Evolutionary conservation across 2,329 filamentous ascomycete genomes (phyloP).

Genomic region (Aschersonia sp.): DNA sequence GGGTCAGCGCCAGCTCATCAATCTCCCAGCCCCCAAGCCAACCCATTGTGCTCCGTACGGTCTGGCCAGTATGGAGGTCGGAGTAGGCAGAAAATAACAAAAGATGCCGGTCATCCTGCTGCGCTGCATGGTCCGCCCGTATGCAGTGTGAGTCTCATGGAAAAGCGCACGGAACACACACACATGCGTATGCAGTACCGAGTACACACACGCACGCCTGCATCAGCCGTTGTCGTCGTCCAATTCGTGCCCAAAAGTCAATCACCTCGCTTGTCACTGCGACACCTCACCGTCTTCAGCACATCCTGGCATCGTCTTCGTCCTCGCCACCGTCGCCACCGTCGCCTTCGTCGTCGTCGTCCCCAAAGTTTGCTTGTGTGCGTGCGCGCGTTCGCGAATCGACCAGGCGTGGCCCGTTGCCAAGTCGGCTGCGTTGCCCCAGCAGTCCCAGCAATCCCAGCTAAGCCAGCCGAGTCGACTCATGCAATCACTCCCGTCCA

Average conservation of each 20-base stretch:
- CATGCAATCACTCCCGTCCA: background rate
- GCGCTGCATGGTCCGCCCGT: too few relatives aligned
- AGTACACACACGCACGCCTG: too few relatives aligned
- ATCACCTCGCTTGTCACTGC: background rate
- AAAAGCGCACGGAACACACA: too few relatives aligned
- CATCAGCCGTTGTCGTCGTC: too few relatives aligned
- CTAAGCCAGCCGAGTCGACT: background rate
- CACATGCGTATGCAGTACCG: too few relatives aligned
- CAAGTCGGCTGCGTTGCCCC: background rate
- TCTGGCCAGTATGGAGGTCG: background rate
- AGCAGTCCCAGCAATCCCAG: background rate
- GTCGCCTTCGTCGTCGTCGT: too few relatives aligned
- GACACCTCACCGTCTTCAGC: background rate
- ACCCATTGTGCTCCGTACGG: conserved; percentile 2
- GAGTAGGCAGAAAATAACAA: background rate
- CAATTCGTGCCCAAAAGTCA: background rate
- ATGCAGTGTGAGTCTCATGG: too few relatives aligned
- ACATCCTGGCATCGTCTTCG: background rate
- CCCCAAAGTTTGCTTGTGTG: background rate
- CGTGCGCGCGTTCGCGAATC: background rate
- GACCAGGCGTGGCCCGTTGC: background rate
- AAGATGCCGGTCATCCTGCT: background rate
- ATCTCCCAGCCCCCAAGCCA: conserved; percentile 8
- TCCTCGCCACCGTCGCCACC: too few relatives aligned
- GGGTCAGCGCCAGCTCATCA: conserved; percentile 26